Base-by-base conservation (phyloP, 192 early-diverging fungal genomes). In the Coemansia biformis region DNA sequence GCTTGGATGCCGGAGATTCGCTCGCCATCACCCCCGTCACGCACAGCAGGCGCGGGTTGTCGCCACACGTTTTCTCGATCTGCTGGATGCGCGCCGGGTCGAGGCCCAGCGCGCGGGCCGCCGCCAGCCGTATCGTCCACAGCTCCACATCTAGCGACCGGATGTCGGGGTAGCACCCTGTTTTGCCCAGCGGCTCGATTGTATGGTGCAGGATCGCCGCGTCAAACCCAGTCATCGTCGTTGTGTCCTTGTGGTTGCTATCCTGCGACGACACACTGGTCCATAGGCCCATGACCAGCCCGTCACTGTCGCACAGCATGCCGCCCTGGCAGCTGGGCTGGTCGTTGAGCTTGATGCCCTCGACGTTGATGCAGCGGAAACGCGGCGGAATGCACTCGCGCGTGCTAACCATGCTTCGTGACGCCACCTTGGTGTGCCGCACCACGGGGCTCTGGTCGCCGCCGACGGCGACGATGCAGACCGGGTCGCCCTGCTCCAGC, bases 351-450 rank as follows among this genome's bases (percentile, higher is more conserved):
- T 78, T 79, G 59, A 89, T 75, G 26, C 83, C 84, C 51, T 89
- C 84, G 33, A 84, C 79, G 46, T 87, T 89, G 65, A 83, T 82
- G 40, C 83, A 82, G 40, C 87, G 69, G 82, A 82, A 89, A 7
- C 85, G 78, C 30, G 87, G 87, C 31, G 83, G 83, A 23, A 78
- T 72, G 53, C 83, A 84, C 35, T 89, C 85, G 7, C 66, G 62
- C 1, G 82, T 89, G 37, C 72, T 79, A 30, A 86, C 79, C 69
- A 83, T 83, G 18, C 60, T 30, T 16, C 70, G 59, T 18, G 70
- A 49, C 34, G 72, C 34, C 0, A 68, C 62, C 14, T 39, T 38
- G 8, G 72, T 75, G 35, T 50, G 65, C 4, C 64, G 77, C 73
- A 48, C 83, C 57, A 58, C 83, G 63, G 78, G 81, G 70, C 41